Base-by-base conservation (phyloP, 164 flowering plant genomes). In the Vitis amurensis region DNA sequence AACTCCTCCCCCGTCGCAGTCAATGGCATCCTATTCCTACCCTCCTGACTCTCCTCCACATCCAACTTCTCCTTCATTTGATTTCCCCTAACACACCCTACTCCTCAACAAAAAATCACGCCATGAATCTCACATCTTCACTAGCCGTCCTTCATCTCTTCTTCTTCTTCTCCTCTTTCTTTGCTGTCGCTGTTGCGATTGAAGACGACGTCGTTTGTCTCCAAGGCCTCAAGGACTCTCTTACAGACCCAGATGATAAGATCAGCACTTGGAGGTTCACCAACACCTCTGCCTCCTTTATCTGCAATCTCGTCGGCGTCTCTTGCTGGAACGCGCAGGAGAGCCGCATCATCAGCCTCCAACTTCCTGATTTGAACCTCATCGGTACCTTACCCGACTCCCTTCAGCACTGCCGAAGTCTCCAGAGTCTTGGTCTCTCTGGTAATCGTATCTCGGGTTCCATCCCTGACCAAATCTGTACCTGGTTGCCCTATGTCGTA, bases 141-240 rank as follows among this genome's bases (percentile, higher is more conserved):
- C 49, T 37, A 37, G 12, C 55, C 27, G 15, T 47, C 55, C 48
- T 14, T 55, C 49, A 5, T 13, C 31, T 57, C 66, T 9, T 30
- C 13, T 7, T 61, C 16, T 50, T 59, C 11, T 61, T 59, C 52
- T 50, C 4, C 16, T 59, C 65, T 69, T 23, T 44, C 13, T 11
- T 61, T 49, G 23, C 51, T 11, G 19, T 16, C 2, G 49, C 49
- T 14, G 13, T 16, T 19, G 74, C 67, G 55, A 47, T 56, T 9
- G 85, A 85, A 59, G 77, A 77, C 71, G 80, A 77, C 50, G 71
- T 73, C 44, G 29, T 16, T 29, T 74, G 78, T 58, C 64, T 78
- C 3, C 48, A 71, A 55, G 80, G 80, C 23, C 17, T 77, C 3
- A 62, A 73, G 71, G n/a, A 2, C 55, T 70, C 80, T 2, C 75